Conservation (phyloP, 176 grass and related monocot species). For the Carex cristatella region DNA sequence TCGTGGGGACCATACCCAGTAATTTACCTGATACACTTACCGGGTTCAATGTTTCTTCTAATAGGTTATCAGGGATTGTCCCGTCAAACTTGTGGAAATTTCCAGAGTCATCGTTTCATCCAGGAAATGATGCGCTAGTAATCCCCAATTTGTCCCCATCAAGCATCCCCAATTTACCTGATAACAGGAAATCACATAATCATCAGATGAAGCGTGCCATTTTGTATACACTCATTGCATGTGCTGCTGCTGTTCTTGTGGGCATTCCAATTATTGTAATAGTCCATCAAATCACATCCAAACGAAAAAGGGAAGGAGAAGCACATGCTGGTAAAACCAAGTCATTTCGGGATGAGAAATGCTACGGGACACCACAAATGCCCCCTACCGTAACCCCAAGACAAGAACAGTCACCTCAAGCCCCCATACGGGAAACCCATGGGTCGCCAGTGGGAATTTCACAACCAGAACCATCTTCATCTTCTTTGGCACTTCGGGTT, state of each 20-base stretch:
- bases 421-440: background rate
- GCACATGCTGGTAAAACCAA: constrained; percentile 19
- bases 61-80: constrained; percentile 68
- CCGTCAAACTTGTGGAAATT: constrained; percentile 74
- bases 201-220: constrained; percentile 54
- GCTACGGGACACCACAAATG: constrained; percentile 25
- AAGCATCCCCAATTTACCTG: constrained; percentile 21
- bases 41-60: constrained; percentile 71
- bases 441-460: background rate
- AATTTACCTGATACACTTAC: constrained; percentile 55
- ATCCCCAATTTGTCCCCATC: constrained; percentile 40
- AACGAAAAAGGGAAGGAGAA: constrained; percentile 30
- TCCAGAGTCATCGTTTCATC: constrained; percentile 85
- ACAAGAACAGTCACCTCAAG: constrained; percentile 38
- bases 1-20: constrained; percentile 61
- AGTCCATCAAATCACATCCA: constrained; percentile 56
- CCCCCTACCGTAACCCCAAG: constrained; percentile 3
- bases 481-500: constrained; percentile 41
- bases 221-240: constrained; percentile 52
- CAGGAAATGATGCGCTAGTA: constrained; percentile 69
- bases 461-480: background rate
- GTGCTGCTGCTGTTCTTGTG: constrained; percentile 48
- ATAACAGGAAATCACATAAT: constrained; percentile 21
- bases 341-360: constrained; percentile 31
- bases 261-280: constrained; percentile 66